Conservation (phyloP, 1,284 basidiomycete species). For the Earliella scabrosa region DNA sequence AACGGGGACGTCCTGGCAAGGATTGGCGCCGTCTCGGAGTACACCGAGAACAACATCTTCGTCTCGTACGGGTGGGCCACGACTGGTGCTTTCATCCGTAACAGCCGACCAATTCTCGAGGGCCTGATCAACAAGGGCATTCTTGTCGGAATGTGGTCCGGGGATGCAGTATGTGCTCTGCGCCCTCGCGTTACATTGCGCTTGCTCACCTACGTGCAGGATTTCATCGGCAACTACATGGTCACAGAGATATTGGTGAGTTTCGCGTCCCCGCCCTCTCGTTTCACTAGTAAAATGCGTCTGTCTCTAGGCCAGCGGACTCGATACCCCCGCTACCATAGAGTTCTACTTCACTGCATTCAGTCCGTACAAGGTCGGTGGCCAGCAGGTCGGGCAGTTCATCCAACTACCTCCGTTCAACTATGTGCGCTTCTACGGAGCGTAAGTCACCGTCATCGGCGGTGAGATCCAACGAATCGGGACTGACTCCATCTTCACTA, state of each 20-base stretch:
- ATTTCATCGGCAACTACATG: slow-evolving; percentile 60
- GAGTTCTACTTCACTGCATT: slow-evolving; percentile 44
- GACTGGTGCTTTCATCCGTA: slow-evolving; percentile 68
- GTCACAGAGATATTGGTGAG: slow-evolving; percentile 50
- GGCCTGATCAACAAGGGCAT: slow-evolving; percentile 62
- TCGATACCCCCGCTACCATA: slow-evolving; percentile 18
- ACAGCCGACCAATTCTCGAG: slow-evolving; percentile 54
- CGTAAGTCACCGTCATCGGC: slow-evolving; percentile 26
- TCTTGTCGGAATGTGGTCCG: slow-evolving; percentile 52
- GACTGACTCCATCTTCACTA: background rate
- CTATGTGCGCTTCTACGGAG: slow-evolving; percentile 56
- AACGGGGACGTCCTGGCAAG: slow-evolving; percentile 34
- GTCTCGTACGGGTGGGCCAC: slow-evolving; percentile 44
- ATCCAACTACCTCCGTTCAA: slow-evolving; percentile 64
- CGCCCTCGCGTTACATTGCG: background rate
- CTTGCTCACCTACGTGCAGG: slow-evolving; percentile 28
- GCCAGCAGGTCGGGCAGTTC: slow-evolving; percentile 50
- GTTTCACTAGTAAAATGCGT: background rate
- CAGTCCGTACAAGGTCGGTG: slow-evolving; percentile 51
- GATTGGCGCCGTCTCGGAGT: slow-evolving; percentile 53
- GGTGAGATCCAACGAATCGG: background rate
- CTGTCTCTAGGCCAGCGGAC: slow-evolving; percentile 16
- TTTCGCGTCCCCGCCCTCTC: background rate
- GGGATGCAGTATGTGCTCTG: slow-evolving; percentile 49
- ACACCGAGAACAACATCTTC: slow-evolving; percentile 42